These are phyloP conservation scores for Penicillium sp. DNA, from an alignment of 2,329 filamentous ascomycete genomes.

Conservation along the genomic window DNA sequence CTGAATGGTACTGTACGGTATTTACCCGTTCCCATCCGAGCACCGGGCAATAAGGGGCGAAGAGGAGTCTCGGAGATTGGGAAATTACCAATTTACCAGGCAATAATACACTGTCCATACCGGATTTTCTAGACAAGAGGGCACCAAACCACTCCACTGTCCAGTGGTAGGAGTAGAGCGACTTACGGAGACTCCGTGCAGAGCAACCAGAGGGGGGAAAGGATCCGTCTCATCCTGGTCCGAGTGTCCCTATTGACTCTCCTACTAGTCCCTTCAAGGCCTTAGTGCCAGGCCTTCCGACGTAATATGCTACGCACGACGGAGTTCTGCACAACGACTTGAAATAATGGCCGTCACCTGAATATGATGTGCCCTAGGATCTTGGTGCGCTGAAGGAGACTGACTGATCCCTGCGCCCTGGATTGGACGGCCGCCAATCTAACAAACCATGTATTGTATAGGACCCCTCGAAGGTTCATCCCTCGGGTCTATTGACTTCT, in stretches of 20 bases:
- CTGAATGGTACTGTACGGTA: constrained; percentile 15
- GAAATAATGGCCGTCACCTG: not conserved
- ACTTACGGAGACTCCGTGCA: not conserved
- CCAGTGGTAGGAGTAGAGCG: too few species aligned
- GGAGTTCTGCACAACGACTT: constrained; percentile 5
- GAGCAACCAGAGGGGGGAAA: constrained; percentile 2
- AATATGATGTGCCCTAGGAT: constrained; percentile 7
- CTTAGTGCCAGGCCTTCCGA: not conserved
- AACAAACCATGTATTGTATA: not conserved
- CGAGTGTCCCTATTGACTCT: not conserved
- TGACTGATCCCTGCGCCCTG: constrained; percentile 25
- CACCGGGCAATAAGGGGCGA: constrained; percentile 3
- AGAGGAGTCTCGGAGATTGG: constrained; percentile 13
- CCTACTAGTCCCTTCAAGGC: constrained; percentile 4
- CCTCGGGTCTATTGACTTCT: constrained; percentile 10
- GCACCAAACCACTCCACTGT: not conserved
- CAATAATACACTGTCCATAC: not conserved
- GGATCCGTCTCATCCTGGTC: constrained; percentile 1
- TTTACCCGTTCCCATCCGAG: constrained; percentile 3
- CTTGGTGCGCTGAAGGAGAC: constrained; percentile 3
- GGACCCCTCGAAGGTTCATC: constrained; percentile 1
- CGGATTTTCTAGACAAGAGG: not conserved
- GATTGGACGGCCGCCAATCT: constrained; percentile 17
- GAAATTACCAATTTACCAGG: constrained; percentile 13
- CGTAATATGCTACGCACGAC: not conserved